Base-by-base conservation (phyloP, 768 basidiomycete species). In the Lactarius pseudohatsudake region DNA sequence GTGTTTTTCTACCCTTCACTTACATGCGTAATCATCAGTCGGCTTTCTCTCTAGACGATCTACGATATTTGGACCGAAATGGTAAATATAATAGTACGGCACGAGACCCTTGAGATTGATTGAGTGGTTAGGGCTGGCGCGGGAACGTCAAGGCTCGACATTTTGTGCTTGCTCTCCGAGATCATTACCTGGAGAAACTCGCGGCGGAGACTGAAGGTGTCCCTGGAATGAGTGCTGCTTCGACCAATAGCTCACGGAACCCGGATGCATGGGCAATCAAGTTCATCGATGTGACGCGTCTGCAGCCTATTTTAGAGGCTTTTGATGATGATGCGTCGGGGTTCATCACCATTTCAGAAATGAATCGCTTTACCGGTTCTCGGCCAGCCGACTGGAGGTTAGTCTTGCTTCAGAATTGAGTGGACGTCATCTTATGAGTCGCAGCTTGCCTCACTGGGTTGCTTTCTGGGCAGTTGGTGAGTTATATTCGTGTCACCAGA, bases 321-420 rank as follows among this genome's bases (percentile, higher is more conserved):
- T 71, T 78, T 55, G 77, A 79, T 62, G 73, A 76, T 34, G 76
- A 79, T 56, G 72, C 73, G 3, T 77, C 75, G 2, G 77, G 77
- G 3, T 77, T 73, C 59, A 72, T 75, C 59, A 74, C 74, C 1
- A 72, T 77, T 20, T 34, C 64, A 4, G 77, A 79, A 59, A 73
- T 77, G 20, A 79, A 79, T 59, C 59, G 55, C 0, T 77, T 79
- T 58, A 75, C 75, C 4, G 53, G 61, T 2, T 61, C 69, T 22
- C 64, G 71, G 5, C 77, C 75, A 1, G 11, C 28, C 0, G 68
- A 66, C 8, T 78, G 77, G 76, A 78, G 59, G 68, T 69, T 9
- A 36, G 68, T 62, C 18, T 40, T 20, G 11, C 28, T 58, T 66
- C 2, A 22, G 13, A 54, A 22, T 8, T 2, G 2, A 20, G 36